Base-by-base conservation (phyloP, 306 rosid genomes). In the Trifolium subterraneum region DNA sequence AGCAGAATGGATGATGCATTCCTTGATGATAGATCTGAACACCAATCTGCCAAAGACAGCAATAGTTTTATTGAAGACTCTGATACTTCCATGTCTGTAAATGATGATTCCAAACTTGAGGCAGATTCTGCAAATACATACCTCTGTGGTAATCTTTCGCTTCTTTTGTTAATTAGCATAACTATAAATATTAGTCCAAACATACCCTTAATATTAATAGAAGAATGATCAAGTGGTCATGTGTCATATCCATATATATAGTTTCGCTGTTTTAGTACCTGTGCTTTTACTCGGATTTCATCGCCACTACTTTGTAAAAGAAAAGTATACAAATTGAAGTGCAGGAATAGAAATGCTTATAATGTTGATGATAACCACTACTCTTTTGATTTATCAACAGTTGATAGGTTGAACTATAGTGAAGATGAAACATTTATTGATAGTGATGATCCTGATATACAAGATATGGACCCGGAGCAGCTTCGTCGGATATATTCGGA, bases 41-140 rank as follows among this genome's bases (percentile, higher is more conserved):
- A 25, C 4, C 88, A 81, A 54, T 89, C 93, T 9, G 86, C 64
- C 5, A 80, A 84, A 79, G 97, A 75, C 71, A 85, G 95, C 85
- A 83, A 89, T 64, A 80, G 90, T 76, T 77, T 85, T 52, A 39
- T 71, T 0, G 85, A 80, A 64, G 87, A 84, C 45, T 76, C 75
- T 13, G 86, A 83, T 79, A 77, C 90, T 61, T 79, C 82, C 35
- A 84, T 77, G 52, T 90, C 92, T 15, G 78, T 68, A 10, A 81
- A 71, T 45, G 74, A 50, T 16, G 92, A 88, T 74, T 72, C 81
- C 71, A 82, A 80, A 59, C 74, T 73, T 2, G 88, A 80, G 25
- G 73, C 45, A 5, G 86, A 80, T 44, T 66, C 74, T 70, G 80
- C 61, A 38, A 80, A 64, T 66, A 41, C 83, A 25, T 45, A 36